These are phyloP conservation scores for Cudoniella acicularis DNA, from an alignment of 495 filamentous ascomycete genomes.

Conservation along the genomic window DNA sequence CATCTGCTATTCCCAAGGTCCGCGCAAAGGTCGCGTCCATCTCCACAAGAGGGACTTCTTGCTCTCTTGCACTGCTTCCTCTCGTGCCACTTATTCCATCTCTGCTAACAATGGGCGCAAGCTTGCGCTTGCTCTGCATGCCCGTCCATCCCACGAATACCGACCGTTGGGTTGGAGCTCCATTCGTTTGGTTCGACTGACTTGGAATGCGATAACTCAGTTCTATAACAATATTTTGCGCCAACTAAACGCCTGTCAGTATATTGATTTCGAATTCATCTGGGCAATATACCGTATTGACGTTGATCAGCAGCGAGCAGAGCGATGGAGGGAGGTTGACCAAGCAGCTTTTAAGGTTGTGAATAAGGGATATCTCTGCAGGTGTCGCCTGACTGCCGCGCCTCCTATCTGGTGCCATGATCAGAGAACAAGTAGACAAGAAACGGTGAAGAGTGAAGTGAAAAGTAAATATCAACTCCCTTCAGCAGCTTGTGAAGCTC, in stretches of 20 bases:
- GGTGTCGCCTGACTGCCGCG: slow-evolving; percentile 47
- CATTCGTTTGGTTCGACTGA: slow-evolving; percentile 33
- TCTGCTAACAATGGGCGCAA: slow-evolving; percentile 65
- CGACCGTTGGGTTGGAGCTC: slow-evolving; percentile 54
- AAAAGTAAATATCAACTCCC: neutral
- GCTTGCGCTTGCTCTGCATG: slow-evolving; percentile 84
- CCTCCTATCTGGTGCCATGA: slow-evolving; percentile 20
- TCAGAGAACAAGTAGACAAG: neutral
- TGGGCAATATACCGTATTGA: slow-evolving; percentile 68
- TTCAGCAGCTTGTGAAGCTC: neutral
- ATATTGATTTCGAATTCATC: neutral
- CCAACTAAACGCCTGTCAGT: slow-evolving; percentile 49
- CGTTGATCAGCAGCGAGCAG: slow-evolving; percentile 74
- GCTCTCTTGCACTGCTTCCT: slow-evolving; percentile 52
- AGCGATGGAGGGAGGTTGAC: slow-evolving; percentile 89
- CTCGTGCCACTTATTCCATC: slow-evolving; percentile 62
- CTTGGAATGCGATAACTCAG: slow-evolving; percentile 58
- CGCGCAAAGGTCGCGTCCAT: slow-evolving; percentile 87
- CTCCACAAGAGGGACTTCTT: slow-evolving; percentile 74
- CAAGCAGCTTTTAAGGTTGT: slow-evolving; percentile 86
- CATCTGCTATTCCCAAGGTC: slow-evolving; percentile 74
- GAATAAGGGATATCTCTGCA: slow-evolving; percentile 74
- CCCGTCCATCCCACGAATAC: slow-evolving; percentile 93
- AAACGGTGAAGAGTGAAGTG: neutral
- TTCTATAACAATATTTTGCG: slow-evolving; percentile 95